Evolutionary conservation across 1,284 basidiomycete genomes (phyloP), one percentile per base, ranked within the genome.

Genomic region (Malassezia caprae): DNA sequence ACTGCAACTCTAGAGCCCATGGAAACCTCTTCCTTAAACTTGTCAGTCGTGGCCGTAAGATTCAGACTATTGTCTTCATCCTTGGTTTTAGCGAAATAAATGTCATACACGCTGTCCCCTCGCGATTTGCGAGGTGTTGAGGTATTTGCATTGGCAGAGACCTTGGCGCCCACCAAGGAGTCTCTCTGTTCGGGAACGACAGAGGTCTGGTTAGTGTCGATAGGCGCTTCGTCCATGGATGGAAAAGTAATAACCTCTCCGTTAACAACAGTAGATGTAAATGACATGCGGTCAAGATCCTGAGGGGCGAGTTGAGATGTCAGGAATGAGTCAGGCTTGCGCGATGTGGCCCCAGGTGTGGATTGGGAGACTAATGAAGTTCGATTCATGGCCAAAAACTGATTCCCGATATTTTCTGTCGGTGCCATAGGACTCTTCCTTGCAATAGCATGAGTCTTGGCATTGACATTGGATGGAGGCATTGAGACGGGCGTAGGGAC

Each of bases 211-310:
- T 32, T 31, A n/a, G 30, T 11, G 4, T 49, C 47, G 8, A 35
- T 23, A 11, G n/a, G 27, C 11, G 23, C 5, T 12, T 54, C 52
- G 10, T 45, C 17, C 7, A 39, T 27, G 13, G 35, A 42, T 3
- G 53, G 53, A 30, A 55, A 55, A 15, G 53, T 49, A 17, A 55
- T 55, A 15, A 55, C 32, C 8, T 55, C 53, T 8, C 53, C 47
- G 12, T 40, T 40, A 13, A 32, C 24, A 10, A 42, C 19, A 11
- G 30, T 40, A 8, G 48, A 50, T 27, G 23, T 42, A 19, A 15
- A 24, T 19, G 48, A 50, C 5, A 21, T 39, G 1, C 37, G 37
- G 37, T 21, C 37, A 4, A 39, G 8, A 21, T 39, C 37, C 37
- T 39, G 37, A 19, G 17, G n/a, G 11, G 37, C 2, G 5, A 5